Conservation (phyloP, 1,139 yeast species). For the Insectozyma bohioensis region DNA sequence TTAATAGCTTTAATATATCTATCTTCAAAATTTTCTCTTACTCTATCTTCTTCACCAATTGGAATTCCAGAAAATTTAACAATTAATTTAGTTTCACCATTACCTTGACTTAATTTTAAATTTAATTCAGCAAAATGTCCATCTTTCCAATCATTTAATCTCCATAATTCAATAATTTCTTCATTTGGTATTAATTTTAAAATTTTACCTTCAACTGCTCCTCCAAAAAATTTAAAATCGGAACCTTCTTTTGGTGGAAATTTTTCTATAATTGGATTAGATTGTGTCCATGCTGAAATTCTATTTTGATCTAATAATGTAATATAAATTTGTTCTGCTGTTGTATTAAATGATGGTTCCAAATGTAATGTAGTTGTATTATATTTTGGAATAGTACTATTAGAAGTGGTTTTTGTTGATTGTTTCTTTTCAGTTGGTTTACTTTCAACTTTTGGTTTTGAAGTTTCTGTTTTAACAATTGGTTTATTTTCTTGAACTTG, state of each 20-base stretch:
- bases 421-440: constrained; percentile 17
- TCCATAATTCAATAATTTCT: constrained; percentile 75
- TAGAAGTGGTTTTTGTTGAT: constrained; percentile 15
- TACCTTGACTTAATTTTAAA: constrained; percentile 69
- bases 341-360: constrained; percentile 79
- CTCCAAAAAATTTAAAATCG: constrained; percentile 75
- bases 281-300: constrained; percentile 87
- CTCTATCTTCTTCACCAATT: constrained; percentile 93
- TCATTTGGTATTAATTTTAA: constrained; percentile 56
- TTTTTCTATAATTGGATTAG: constrained; percentile 58
- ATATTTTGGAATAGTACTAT: constrained; percentile 49
- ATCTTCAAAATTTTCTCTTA: constrained; percentile 79
- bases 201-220: constrained; percentile 78
- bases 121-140: constrained; percentile 75
- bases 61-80: constrained; percentile 91
- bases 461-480: constrained; percentile 58
- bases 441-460: neutral
- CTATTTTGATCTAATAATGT: constrained; percentile 76
- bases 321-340: constrained; percentile 79
- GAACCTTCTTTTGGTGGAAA: constrained; percentile 60
- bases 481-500: constrained; percentile 65
- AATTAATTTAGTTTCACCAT: constrained; percentile 77
- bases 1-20: constrained; percentile 87
- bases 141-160: constrained; percentile 82
- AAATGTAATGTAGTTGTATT: constrained; percentile 80